These are phyloP conservation scores for Berkeleyomyces rouxiae DNA, from an alignment of 2,329 filamentous ascomycete species.

Conservation along the genomic window DNA sequence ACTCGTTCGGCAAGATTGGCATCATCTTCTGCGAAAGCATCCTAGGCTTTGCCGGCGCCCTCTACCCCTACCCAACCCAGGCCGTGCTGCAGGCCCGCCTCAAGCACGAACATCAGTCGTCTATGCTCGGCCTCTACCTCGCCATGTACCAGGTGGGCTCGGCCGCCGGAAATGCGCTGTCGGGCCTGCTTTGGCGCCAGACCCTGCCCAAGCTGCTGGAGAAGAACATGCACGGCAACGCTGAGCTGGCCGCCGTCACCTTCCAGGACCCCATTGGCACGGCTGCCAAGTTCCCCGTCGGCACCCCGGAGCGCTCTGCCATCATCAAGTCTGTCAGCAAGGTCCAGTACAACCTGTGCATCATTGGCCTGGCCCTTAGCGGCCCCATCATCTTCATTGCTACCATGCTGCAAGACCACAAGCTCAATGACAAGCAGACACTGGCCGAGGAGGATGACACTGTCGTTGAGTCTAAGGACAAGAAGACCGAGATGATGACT, in stretches of 20 bases:
- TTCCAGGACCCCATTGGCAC: constrained; percentile 24
- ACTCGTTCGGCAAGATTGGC: constrained; percentile 29
- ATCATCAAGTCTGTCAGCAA: constrained; percentile 21
- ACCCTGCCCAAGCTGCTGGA: constrained; percentile 30
- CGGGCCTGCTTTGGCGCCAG: constrained; percentile 46
- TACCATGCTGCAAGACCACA: constrained; percentile 26
- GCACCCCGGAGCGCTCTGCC: constrained; percentile 26
- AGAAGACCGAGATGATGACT: neutral
- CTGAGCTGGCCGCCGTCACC: constrained; percentile 21
- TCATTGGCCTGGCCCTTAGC: constrained; percentile 31
- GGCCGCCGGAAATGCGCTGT: constrained; percentile 41
- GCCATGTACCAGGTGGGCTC: constrained; percentile 45
- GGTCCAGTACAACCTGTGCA: constrained; percentile 29
- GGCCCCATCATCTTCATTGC: constrained; percentile 31
- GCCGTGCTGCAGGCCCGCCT: constrained; percentile 27
- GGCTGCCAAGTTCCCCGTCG: constrained; percentile 23
- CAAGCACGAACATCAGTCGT: constrained; percentile 38
- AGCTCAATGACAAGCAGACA: constrained; percentile 29
- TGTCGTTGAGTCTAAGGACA: neutral
- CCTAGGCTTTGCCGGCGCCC: constrained; percentile 44
- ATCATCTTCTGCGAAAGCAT: constrained; percentile 46
- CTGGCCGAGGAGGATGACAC: constrained; percentile 18
- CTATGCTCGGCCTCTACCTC: constrained; percentile 46
- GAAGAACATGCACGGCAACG: constrained; percentile 21
- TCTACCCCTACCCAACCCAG: constrained; percentile 38